These are phyloP conservation scores for Sclerotiophoma versabilis DNA, from an alignment of 2,329 filamentous ascomycete species.

Conservation along the genomic window DNA sequence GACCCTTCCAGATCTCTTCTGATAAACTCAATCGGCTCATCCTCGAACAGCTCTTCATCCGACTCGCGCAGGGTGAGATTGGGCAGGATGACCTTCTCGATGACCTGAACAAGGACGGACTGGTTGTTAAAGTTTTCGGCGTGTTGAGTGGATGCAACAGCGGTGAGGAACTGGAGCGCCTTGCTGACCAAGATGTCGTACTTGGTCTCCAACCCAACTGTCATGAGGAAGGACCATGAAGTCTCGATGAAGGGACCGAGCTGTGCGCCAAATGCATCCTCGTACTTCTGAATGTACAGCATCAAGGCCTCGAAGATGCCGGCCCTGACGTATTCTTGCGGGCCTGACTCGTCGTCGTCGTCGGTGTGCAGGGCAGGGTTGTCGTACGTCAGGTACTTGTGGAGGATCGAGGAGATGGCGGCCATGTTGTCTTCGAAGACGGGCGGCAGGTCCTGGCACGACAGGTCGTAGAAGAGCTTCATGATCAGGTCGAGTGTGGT, in stretches of 20 bases:
- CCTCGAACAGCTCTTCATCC: slow-evolving; percentile 94
- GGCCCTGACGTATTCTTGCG: slow-evolving; percentile 85
- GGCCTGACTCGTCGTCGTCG: slow-evolving; percentile 87
- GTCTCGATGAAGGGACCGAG: slow-evolving; percentile 85
- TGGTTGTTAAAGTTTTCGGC: slow-evolving; percentile 86
- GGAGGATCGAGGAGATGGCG: slow-evolving; percentile 77
- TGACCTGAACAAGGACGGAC: slow-evolving; percentile 80
- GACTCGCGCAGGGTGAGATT: slow-evolving; percentile 92
- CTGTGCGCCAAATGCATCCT: slow-evolving; percentile 86
- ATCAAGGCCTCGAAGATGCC: slow-evolving; percentile 92
- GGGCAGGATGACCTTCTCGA: slow-evolving; percentile 94
- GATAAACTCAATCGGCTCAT: slow-evolving; percentile 99
- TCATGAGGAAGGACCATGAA: slow-evolving; percentile 90
- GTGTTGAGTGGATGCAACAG: slow-evolving; percentile 79
- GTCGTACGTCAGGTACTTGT: slow-evolving; percentile 92
- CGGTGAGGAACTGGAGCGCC: slow-evolving; percentile 91
- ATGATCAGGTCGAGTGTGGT: slow-evolving; percentile 86
- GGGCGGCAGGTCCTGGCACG: slow-evolving; percentile 94
- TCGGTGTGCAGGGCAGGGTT: slow-evolving; percentile 83
- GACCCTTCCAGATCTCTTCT: slow-evolving; percentile 93
- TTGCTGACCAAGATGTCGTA: slow-evolving; percentile 95
- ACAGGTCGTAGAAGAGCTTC: slow-evolving; percentile 94
- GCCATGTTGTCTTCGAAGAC: slow-evolving; percentile 89
- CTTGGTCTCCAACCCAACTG: slow-evolving; percentile 84
- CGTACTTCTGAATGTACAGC: slow-evolving; percentile 92